Percentiles rank a stretch among this genome's conserved stretches.
Conservation (phyloP, 2,329 filamentous ascomycete genomes). For the Exophiala alcalophila region DNA sequence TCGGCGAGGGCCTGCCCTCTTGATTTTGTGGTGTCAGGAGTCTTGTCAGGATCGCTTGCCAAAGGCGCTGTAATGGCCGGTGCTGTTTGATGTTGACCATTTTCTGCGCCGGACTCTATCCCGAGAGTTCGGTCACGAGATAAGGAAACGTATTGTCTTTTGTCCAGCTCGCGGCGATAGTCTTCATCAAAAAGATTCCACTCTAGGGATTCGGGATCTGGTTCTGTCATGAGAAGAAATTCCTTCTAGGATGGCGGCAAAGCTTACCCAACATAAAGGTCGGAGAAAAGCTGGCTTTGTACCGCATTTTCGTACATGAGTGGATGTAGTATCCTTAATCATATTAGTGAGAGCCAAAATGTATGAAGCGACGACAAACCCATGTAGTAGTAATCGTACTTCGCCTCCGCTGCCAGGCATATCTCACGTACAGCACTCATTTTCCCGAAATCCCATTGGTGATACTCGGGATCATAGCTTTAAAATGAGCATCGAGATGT, state of each 20-base stretch:
- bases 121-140: conserved; percentile 36
- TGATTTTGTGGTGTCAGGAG: conserved; percentile 20
- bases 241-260: background rate
- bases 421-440: conserved; percentile 61
- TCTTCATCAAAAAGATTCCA: conserved; percentile 47
- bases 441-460: conserved; percentile 62
- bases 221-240: background rate
- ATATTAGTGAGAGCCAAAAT: conserved; percentile 1
- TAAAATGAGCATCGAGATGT: conserved; percentile 8
- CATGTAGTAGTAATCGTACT: conserved; percentile 64
- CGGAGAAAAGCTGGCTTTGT: conserved; percentile 48
- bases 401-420: conserved; percentile 52
- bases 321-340: conserved; percentile 63
- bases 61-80: conserved; percentile 8
- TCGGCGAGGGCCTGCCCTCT: conserved; percentile 23
- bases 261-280: conserved; percentile 48
- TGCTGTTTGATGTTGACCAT: background rate
- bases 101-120: background rate
- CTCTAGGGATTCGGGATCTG: conserved; percentile 46
- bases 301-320: conserved; percentile 51
- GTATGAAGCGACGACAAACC: conserved; percentile 37
- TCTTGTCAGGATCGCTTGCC: conserved; percentile 17
- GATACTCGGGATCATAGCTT: conserved; percentile 60
- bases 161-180: conserved; percentile 41
- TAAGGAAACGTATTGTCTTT: conserved; percentile 45